Conservation (phyloP, 169 alveolate genomes). For the Sarcocystis neurona region DNA sequence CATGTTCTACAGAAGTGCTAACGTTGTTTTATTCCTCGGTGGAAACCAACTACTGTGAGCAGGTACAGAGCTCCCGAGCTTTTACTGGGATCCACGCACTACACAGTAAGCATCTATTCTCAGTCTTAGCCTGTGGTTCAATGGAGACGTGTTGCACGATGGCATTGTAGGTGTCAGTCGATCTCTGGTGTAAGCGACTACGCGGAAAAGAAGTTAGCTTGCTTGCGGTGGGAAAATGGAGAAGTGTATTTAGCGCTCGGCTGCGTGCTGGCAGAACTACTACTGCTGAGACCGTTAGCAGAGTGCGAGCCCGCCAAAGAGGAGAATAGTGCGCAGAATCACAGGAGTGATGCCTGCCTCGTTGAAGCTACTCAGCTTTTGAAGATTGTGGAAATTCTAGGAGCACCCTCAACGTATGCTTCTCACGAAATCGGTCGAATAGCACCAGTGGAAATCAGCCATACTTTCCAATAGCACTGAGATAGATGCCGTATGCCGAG, state of each 20-base stretch:
- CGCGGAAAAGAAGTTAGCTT: neutral
- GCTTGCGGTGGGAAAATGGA: neutral
- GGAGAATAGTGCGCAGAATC: neutral
- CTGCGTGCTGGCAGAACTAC: constrained; percentile 47
- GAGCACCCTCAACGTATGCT: constrained; percentile 7
- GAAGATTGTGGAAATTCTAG: constrained; percentile 31
- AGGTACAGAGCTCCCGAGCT: constrained; percentile 61
- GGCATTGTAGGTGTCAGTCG: constrained; percentile 34
- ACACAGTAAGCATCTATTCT: constrained; percentile 17
- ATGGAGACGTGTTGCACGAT: neutral
- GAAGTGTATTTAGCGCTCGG: constrained; percentile 25
- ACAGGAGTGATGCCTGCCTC: neutral
- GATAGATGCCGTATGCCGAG: neutral
- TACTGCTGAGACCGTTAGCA: constrained; percentile 24
- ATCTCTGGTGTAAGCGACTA: constrained; percentile 48
- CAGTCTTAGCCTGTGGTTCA: neutral
- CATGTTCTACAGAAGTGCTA: neutral
- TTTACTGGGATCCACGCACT: constrained; percentile 33
- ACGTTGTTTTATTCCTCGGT: neutral
- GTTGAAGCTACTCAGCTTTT: constrained; percentile 25
- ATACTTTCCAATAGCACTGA: neutral
- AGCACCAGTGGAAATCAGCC: neutral
- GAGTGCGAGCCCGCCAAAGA: constrained; percentile 40
- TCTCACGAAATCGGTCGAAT: neutral
- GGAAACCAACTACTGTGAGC: too few species aligned